Evolutionary conservation across 164 flowering plant genomes (phyloP).

Genomic region (Warburgia ugandensis): DNA sequence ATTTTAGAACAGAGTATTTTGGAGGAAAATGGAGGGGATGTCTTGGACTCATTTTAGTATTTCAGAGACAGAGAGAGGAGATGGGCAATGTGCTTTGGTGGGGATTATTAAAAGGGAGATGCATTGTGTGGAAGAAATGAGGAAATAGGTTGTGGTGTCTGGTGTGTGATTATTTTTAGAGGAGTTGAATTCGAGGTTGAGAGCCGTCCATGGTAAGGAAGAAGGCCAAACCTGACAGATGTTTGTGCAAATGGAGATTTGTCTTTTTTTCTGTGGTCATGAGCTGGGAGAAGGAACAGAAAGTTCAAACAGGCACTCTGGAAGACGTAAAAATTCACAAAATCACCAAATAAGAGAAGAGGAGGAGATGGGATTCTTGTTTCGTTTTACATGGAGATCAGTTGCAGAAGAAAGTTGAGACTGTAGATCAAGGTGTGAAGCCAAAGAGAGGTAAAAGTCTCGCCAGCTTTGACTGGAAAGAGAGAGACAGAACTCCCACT

Average conservation of each 20-base stretch:
- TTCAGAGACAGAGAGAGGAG: too few relatives aligned
- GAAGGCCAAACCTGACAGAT: neutral
- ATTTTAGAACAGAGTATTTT: too few relatives aligned
- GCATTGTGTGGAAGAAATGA: neutral
- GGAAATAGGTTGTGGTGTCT: neutral
- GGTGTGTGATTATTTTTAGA: neutral
- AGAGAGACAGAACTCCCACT: too few relatives aligned
- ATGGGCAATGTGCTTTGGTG: neutral
- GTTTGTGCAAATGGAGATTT: neutral
- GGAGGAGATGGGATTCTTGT: neutral
- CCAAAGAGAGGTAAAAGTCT: too few relatives aligned
- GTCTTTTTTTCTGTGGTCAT: neutral
- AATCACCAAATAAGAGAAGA: neutral
- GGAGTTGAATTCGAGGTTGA: neutral
- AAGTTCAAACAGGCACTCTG: neutral
- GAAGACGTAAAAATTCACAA: neutral
- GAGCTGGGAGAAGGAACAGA: neutral
- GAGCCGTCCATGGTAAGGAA: neutral
- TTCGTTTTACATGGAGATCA: neutral
- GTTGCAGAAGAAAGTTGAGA: too few relatives aligned
- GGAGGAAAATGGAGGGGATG: too few relatives aligned
- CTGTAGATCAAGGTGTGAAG: too few relatives aligned
- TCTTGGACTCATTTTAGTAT: too few relatives aligned
- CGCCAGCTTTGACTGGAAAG: too few relatives aligned
- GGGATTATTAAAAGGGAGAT: neutral